A percentile compares a stretch with the other conserved stretches of the same genome.
Conservation (phyloP, 2,329 filamentous ascomycete species). For the Coniochaeta sp. region DNA sequence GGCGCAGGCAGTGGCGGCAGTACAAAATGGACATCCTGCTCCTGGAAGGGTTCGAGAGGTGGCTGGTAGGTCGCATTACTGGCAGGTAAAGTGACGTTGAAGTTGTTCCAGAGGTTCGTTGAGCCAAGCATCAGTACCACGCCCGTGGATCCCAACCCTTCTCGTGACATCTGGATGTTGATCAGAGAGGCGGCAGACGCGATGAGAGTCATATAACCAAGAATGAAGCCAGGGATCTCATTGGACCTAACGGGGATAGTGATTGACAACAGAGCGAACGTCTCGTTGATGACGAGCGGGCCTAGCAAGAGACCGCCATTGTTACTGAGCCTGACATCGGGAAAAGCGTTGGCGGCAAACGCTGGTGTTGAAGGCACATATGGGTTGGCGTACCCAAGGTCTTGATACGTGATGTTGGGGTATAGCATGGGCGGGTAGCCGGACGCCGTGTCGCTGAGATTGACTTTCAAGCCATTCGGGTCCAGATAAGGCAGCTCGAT, state of each 20-base stretch:
- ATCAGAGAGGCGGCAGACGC: slow-evolving; percentile 58
- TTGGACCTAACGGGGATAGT: slow-evolving; percentile 73
- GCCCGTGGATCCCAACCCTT: slow-evolving; percentile 65
- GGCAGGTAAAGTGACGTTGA: slow-evolving; percentile 34
- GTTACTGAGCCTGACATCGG: slow-evolving; percentile 39
- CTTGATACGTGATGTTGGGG: slow-evolving; percentile 66
- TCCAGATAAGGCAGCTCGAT: slow-evolving; percentile 56
- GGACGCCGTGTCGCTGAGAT: slow-evolving; percentile 52
- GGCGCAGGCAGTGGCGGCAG: slow-evolving; percentile 42
- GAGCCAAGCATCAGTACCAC: slow-evolving; percentile 66
- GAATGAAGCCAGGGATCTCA: slow-evolving; percentile 49
- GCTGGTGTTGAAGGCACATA: slow-evolving; percentile 31
- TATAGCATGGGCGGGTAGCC: slow-evolving; percentile 69
- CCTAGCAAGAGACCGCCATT: slow-evolving; percentile 64
- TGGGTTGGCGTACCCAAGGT: slow-evolving; percentile 32
- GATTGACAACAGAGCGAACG: slow-evolving; percentile 70
- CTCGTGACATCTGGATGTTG: slow-evolving; percentile 52
- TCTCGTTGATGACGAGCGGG: slow-evolving; percentile 63
- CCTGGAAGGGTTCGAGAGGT: slow-evolving; percentile 26
- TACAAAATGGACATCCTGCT: slow-evolving; percentile 47
- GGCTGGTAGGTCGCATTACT: slow-evolving; percentile 38
- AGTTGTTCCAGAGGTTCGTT: slow-evolving; percentile 56
- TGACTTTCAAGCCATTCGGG: slow-evolving; percentile 48
- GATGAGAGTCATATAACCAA: slow-evolving; percentile 82
- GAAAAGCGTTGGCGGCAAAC: slow-evolving; percentile 40